These are phyloP conservation scores for Monosporozyma siamensis DNA, from an alignment of 805 yeast species.

Conservation along the genomic window DNA sequence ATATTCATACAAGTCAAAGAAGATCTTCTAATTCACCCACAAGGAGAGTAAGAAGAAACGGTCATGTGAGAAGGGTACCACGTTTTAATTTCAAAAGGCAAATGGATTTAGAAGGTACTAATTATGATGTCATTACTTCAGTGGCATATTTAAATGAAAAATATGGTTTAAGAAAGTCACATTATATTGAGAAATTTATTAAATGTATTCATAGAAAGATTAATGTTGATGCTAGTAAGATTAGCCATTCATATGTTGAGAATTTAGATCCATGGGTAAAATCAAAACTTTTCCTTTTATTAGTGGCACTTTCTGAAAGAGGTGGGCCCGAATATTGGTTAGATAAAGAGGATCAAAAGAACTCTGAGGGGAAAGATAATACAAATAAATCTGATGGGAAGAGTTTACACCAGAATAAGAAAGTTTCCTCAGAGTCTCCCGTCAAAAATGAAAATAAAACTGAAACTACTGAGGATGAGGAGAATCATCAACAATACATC, in stretches of 20 bases:
- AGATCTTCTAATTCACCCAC: background rate
- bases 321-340: slow-evolving; percentile 32
- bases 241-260: slow-evolving; percentile 17
- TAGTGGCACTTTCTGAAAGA: slow-evolving; percentile 26
- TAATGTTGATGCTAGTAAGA: slow-evolving; percentile 22
- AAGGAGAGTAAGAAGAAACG: slow-evolving; percentile 7
- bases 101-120: slow-evolving; percentile 21
- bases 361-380: no score
- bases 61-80: slow-evolving; percentile 9
- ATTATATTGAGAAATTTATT: slow-evolving; percentile 24
- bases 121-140: slow-evolving; percentile 26
- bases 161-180: slow-evolving; percentile 25
- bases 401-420: no score
- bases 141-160: slow-evolving; percentile 26
- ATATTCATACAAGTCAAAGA: background rate
- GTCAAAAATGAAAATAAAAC: background rate
- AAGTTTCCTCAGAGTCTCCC: no score
- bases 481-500: background rate
- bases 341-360: slow-evolving; percentile 18
- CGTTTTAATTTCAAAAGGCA: slow-evolving; percentile 17
- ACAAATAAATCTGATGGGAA: no score
- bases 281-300: slow-evolving; percentile 23
- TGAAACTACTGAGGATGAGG: background rate
- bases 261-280: slow-evolving; percentile 24
- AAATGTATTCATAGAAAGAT: slow-evolving; percentile 27